phyloP scores from a whole-genome alignment of 306 rosid genomes.

The Mimosa pudica region DNA sequence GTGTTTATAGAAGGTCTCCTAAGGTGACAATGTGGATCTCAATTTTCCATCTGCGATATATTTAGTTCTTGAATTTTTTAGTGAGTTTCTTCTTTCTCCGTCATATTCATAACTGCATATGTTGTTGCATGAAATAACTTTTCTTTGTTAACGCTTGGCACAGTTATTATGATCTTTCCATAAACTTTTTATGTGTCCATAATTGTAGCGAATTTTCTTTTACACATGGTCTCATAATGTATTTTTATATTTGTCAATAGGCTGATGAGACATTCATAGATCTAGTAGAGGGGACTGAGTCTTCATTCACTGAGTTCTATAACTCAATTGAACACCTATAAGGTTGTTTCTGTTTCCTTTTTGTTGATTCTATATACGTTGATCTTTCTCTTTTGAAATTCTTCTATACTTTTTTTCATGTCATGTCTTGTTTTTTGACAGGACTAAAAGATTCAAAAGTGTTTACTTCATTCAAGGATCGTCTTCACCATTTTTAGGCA shows the following conservation, averaged over 20 bases:
- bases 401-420: constrained; percentile 24
- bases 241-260: constrained; percentile 46
- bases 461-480: constrained; percentile 83
- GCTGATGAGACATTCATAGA: constrained; percentile 68
- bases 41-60: background rate
- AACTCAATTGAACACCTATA: constrained; percentile 51
- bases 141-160: constrained; percentile 28
- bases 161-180: constrained; percentile 9
- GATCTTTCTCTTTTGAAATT: constrained; percentile 33
- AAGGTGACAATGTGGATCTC: constrained; percentile 47
- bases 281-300: constrained; percentile 62
- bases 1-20: constrained; percentile 55
- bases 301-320: constrained; percentile 70
- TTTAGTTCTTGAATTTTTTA: background rate
- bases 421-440: constrained; percentile 41
- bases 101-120: background rate
- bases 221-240: constrained; percentile 24
- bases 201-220: background rate
- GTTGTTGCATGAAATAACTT: background rate
- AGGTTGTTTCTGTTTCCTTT: constrained; percentile 49
- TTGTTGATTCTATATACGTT: background rate
- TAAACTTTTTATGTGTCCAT: background rate
- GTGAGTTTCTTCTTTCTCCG: background rate
- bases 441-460: constrained; percentile 65
- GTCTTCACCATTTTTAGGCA: constrained; percentile 80